Base-by-base conservation (phyloP, 2,329 filamentous ascomycete genomes). In the Fusarium sp. region DNA sequence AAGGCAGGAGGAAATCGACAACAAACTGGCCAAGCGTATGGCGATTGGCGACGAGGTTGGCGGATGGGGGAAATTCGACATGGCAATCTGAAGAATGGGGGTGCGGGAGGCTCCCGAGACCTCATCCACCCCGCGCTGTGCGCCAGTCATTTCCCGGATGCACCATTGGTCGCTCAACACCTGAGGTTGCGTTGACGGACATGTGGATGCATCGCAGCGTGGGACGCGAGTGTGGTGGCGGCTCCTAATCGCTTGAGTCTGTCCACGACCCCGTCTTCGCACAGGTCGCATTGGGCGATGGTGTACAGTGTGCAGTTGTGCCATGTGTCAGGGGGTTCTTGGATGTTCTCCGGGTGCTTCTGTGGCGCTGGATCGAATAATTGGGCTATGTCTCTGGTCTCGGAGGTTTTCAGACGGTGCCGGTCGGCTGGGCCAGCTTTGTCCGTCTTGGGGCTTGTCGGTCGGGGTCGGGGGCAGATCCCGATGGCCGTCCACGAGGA, bases 61-160 rank as follows among this genome's bases (percentile, higher is more conserved):
- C 13, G 48, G 18, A 70, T 58, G 56, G 66, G 16, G 31, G 23
- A 65, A 61, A 44, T 36, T 34, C 12, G 41, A 34, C 4, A 71
- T 65, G 66, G 66, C 12, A 59, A 55, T 72, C 57, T 71, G 13
- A 16, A 62, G 47, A 60, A 57, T 41, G 61, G 68, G 36, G 65
- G 65, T 68, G 68, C 68, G 68, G 68, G 68, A 72, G 65, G 53
- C 65, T 66, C 68, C 68, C 68, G 68, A 72, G 61, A 72, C 68
- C 44, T 71, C 65, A 63, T 41, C 61, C 60, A 52, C 65, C 54
- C 68, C 61, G 68, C 68, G 68, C 54, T 66, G 68, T 71, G 46
- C 47, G 65, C 65, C 68, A 66, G 65, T 72, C 57, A 66, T 58
- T 50, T 54, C 28, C 37, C 13, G 31, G 47, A 41, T 56, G 61